Conservation (phyloP, 2,329 filamentous ascomycete species). For the Epichloe gansuensis region DNA sequence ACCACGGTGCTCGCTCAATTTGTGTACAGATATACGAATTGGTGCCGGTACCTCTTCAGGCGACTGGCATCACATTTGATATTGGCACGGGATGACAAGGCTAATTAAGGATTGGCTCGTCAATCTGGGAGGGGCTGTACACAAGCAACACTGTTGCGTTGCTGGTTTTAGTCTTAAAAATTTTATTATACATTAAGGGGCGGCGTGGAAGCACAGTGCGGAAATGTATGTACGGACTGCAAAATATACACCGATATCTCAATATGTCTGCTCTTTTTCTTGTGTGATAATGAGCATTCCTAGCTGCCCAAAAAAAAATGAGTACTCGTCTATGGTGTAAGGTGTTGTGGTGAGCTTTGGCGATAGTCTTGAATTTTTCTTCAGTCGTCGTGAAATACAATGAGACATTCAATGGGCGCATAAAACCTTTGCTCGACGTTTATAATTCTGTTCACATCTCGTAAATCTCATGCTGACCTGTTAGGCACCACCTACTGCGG, state of each 20-base stretch:
- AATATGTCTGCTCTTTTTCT: background rate
- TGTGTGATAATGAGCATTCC: background rate
- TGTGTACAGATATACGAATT: background rate
- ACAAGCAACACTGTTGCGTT: slow-evolving; percentile 1
- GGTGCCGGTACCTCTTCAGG: background rate
- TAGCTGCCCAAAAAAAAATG: too few relatives aligned
- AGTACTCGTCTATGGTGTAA: too few relatives aligned
- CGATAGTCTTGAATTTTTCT: too few relatives aligned
- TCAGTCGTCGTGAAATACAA: too few relatives aligned
- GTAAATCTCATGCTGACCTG: background rate
- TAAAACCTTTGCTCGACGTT: too few relatives aligned
- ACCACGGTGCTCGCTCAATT: background rate
- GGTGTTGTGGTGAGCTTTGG: too few relatives aligned
- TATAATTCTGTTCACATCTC: too few relatives aligned
- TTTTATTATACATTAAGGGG: slow-evolving; percentile 2
- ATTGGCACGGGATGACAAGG: background rate
- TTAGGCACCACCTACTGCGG: background rate
- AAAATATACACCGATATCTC: background rate
- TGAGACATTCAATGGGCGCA: too few relatives aligned
- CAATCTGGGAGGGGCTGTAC: background rate
- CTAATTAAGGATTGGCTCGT: background rate
- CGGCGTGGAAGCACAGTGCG: background rate
- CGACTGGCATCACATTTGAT: background rate
- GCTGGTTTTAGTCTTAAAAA: slow-evolving; percentile 1
- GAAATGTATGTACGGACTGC: slow-evolving; percentile 5